A percentile compares a stretch with the other conserved stretches of the same genome.
phyloP scores from a whole-genome alignment of 176 grass and related monocot species.

The Avena insularis region DNA sequence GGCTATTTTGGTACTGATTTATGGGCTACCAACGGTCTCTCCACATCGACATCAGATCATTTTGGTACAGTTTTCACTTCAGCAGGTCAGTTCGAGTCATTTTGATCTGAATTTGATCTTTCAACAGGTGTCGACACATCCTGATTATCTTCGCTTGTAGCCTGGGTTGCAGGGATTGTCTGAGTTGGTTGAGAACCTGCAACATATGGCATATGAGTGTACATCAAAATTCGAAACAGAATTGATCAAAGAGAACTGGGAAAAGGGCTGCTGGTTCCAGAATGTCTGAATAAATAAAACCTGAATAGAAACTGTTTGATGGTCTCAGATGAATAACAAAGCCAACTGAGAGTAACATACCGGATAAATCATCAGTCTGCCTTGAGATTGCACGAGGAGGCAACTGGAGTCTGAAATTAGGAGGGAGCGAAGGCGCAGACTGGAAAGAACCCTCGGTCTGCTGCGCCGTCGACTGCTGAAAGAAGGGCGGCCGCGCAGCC shows the following conservation, averaged over 20 bases:
- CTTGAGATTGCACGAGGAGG: conserved; percentile 64
- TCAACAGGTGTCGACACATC: conserved; percentile 40
- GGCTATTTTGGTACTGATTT: conserved; percentile 39
- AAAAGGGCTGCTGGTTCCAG: background rate
- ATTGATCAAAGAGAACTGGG: background rate
- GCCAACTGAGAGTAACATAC: conserved; percentile 43
- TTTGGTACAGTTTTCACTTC: conserved; percentile 33
- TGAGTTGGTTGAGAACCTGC: conserved; percentile 60
- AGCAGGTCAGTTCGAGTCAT: conserved; percentile 51
- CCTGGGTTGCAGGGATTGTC: conserved; percentile 34
- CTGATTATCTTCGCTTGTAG: conserved; percentile 35
- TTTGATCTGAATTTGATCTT: conserved; percentile 50
- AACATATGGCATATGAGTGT: conserved; percentile 20
- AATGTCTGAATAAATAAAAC: background rate
- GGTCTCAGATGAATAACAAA: background rate
- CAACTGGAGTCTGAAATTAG: conserved; percentile 73
- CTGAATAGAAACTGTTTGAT: background rate
- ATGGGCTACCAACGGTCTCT: conserved; percentile 31
- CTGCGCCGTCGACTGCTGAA: conserved; percentile 52
- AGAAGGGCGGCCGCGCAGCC: conserved; percentile 32
- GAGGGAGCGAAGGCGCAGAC: conserved; percentile 51
- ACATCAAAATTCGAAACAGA: background rate
- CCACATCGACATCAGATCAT: conserved; percentile 34
- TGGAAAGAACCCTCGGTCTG: conserved; percentile 55
- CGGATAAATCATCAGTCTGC: conserved; percentile 46